Base-by-base conservation (phyloP, 1,284 basidiomycete genomes). In the Vanrija sp. region DNA sequence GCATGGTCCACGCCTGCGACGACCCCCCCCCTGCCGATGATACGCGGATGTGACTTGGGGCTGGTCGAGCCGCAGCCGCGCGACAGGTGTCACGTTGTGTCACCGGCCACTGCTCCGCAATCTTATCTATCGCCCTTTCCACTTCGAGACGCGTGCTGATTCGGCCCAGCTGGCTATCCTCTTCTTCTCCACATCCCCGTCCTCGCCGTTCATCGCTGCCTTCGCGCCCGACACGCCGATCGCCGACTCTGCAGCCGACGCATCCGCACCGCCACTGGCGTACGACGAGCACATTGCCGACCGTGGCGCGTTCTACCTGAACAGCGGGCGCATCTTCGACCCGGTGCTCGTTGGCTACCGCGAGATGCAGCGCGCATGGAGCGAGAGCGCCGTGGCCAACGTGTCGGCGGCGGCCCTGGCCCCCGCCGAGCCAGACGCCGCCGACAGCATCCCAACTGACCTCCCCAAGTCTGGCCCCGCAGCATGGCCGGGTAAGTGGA, bases 121-220 rank as follows among this genome's bases (percentile, higher is more conserved):
- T 34, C 34, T 34, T 21, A 42, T 42, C 39, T 21, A 42, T 42
- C 39, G 18, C 38, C 15, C 42, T 48, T 34, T 19, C 34, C 43
- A 39, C 18, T 25, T 4, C 16, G 18, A 42, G n/a, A 6, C 18
- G 14, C 7, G 28, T 10, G 28, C 51, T 54, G 25, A 50, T n/a
- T 28, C 28, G 7, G 7, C 19, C 14, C 54, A 73, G 72, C 61
- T 66, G 16, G 52, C 62, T 1, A 64, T 72, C 34, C 61, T 72
- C 28, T 72, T 67, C 61, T 61, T 72, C 39, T 65, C 70, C 14
- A 67, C 65, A 0, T 71, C 70, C 15, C 67, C 69, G 4, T 66
- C 68, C 3, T 74, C 72, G 1, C 72, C 72, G 6, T 72, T 73
- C 63, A 51, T 68, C 39, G 38, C 58, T n/a, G 52, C 57, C 5